These are phyloP conservation scores for Lophiostoma macrostomum DNA, from an alignment of 495 filamentous ascomycete species.

Conservation along the genomic window DNA sequence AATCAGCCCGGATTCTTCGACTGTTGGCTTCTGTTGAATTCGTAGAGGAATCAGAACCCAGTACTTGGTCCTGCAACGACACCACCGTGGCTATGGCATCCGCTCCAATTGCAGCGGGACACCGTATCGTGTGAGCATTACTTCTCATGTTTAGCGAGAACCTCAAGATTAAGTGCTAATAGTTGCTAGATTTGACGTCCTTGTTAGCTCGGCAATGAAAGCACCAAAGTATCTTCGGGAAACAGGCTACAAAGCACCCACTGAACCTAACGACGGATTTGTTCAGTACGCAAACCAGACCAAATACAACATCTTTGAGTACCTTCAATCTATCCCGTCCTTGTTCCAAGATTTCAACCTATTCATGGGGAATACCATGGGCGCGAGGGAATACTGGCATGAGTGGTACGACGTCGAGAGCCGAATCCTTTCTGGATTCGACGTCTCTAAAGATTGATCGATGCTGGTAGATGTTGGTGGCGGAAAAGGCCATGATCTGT, in stretches of 20 bases:
- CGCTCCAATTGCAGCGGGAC: too few relatives aligned
- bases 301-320: not conserved
- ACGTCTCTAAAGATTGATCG: too few relatives aligned
- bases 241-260: not conserved
- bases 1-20: too few relatives aligned
- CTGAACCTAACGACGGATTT: not conserved
- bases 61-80: too few relatives aligned
- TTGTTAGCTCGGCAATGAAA: not conserved
- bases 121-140: too few relatives aligned
- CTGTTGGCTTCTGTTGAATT: too few relatives aligned
- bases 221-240: not conserved
- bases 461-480: conserved; percentile 11
- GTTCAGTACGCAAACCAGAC: conserved; percentile 11
- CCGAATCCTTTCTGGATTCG: not conserved
- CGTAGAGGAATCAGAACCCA: too few relatives aligned
- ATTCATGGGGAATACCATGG: conserved; percentile 10
- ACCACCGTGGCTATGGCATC: too few relatives aligned
- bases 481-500: too few relatives aligned
- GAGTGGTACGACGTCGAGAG: conserved; percentile 10
- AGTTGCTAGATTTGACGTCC: conserved; percentile 9
- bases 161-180: too few relatives aligned
- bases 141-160: too few relatives aligned
- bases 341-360: not conserved
- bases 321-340: not conserved
- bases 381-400: not conserved